Base-by-base conservation (phyloP, 2,329 filamentous ascomycete genomes). In the Aspergillus brasiliensis region DNA sequence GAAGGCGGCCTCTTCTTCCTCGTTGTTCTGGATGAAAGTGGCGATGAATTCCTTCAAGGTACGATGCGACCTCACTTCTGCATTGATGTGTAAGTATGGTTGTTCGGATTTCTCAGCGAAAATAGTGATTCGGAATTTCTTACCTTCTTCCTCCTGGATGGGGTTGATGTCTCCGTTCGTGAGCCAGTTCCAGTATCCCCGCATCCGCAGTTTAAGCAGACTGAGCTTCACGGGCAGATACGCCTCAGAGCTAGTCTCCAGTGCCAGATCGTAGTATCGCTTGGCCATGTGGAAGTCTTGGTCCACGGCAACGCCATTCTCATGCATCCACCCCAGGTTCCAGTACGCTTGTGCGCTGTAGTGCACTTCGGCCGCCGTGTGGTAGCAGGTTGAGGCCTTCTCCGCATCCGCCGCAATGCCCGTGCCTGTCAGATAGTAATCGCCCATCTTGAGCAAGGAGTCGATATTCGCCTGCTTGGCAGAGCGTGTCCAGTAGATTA, bases 251-350 rank as follows among this genome's bases (percentile, higher is more conserved):
- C 97, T 99, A 0, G 94, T 93, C 71, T 93, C 91, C 28, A 97
- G 80, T 1, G 95, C 94, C 62, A 95, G 85, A 69, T 99, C 95
- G 72, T 99, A 99, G 77, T 93, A 97, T 56, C 95, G 84, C 78
- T 99, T 99, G 2, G 96, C 95, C 58, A 99, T 87, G 72, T 99
- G 95, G 74, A 96, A 99, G 73, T 99, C 95, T 73, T 99, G 95
- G 57, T 91, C 89, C 19, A 98, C 85, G 2, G 93, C 92, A 52
- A 98, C 83, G 7, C 95, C 95, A 71, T 98, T 97, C 77, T 99
- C 95, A 71, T 99, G 92, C 94, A 99, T 98, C 95, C 95, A 99
- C 5, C 95, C 96, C 13, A 99, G 82, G 70, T 99, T 98, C 86
- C 92, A 99, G 59, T 97, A 86, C 13, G 96, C 95, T 77, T 99